phyloP scores from a whole-genome alignment of 1,284 basidiomycete genomes.

The Dichomitus squalens region DNA sequence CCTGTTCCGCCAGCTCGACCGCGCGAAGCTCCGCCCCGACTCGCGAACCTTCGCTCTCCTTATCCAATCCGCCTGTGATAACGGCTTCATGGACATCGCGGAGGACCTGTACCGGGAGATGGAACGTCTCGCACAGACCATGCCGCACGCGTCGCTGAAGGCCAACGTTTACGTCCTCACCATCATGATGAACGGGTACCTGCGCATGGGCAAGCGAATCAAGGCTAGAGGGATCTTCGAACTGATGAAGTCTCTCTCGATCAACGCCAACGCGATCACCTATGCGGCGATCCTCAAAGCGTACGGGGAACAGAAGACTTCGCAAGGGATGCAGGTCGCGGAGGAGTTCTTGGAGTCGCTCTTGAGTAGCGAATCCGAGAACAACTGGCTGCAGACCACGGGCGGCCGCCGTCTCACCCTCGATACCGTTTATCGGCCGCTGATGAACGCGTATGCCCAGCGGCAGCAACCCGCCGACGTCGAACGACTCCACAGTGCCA shows the following conservation, averaged over 20 bases:
- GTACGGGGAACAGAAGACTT: constrained; percentile 52
- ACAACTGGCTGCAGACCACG: constrained; percentile 43
- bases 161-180: constrained; percentile 72
- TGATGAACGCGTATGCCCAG: constrained; percentile 62
- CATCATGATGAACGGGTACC: constrained; percentile 83
- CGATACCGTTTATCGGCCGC: constrained; percentile 63
- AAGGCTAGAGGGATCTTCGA: constrained; percentile 74
- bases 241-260: constrained; percentile 70
- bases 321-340: constrained; percentile 55
- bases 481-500: constrained; percentile 58
- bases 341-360: constrained; percentile 63
- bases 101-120: constrained; percentile 71
- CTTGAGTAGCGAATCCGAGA: constrained; percentile 37
- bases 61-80: constrained; percentile 85
- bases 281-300: constrained; percentile 73
- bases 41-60: constrained; percentile 74
- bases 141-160: constrained; percentile 40
- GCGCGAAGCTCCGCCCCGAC: constrained; percentile 57
- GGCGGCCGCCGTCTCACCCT: constrained; percentile 46
- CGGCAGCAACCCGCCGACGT: constrained; percentile 54
- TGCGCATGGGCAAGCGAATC: constrained; percentile 57
- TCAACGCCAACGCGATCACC: constrained; percentile 73
- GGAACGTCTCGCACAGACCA: constrained; percentile 43
- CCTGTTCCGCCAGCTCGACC: constrained; percentile 65
- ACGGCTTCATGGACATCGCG: constrained; percentile 69